These are phyloP conservation scores for Nakazawaea ambrosiae DNA, from an alignment of 805 yeast genomes.

Conservation along the genomic window DNA sequence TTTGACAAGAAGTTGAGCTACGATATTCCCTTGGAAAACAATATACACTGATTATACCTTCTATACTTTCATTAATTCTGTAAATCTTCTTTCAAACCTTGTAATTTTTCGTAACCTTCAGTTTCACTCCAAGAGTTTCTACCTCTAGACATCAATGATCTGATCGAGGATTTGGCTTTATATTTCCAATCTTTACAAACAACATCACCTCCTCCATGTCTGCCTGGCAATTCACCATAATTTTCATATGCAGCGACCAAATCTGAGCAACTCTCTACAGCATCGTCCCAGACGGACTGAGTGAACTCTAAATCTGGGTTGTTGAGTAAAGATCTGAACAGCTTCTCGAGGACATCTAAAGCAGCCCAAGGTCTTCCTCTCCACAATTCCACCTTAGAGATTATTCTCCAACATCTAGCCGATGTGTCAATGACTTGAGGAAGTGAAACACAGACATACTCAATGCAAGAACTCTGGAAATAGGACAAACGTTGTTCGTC, in stretches of 20 bases:
- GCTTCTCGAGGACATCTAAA: conserved; percentile 78
- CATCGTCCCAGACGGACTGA: conserved; percentile 65
- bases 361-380: conserved; percentile 82
- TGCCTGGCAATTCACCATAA: conserved; percentile 79
- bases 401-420: conserved; percentile 70
- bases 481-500: conserved; percentile 36
- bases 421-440: conserved; percentile 66
- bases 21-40: neutral
- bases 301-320: conserved; percentile 57
- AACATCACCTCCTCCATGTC: conserved; percentile 70
- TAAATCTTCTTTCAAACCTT: conserved; percentile 40
- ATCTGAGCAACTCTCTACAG: conserved; percentile 73
- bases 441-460: conserved; percentile 60
- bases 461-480: conserved; percentile 64
- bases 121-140: conserved; percentile 73
- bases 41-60: neutral
- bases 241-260: conserved; percentile 81
- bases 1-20: neutral
- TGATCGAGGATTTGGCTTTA: conserved; percentile 65
- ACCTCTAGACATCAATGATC: conserved; percentile 76
- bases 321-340: conserved; percentile 65
- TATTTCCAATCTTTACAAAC: conserved; percentile 92
- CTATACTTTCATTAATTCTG: neutral
- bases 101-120: conserved; percentile 65
- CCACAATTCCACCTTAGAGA: conserved; percentile 87